Evolutionary conservation across 129 eudicot species (phyloP).

Genomic region (Lactuca sativa): DNA sequence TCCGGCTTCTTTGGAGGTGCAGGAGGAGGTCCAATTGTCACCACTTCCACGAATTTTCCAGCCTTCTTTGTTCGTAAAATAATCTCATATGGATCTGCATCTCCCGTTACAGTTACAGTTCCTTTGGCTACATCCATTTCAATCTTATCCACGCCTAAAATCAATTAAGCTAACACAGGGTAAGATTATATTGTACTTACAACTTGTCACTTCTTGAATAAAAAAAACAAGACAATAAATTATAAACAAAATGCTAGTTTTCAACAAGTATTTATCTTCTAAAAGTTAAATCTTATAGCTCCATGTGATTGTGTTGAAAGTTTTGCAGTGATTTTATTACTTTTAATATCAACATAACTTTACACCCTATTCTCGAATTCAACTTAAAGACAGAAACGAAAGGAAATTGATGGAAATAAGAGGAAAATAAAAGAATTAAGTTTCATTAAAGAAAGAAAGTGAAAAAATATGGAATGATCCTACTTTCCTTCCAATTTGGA

Average conservation of each 20-base stretch:
- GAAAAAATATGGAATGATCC: too few species aligned
- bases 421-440: too few species aligned
- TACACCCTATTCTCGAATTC: too few species aligned
- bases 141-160: slow-evolving; percentile 62
- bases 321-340: background rate
- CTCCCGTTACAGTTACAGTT: slow-evolving; percentile 55
- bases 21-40: slow-evolving; percentile 72
- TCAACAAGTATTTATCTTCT: background rate
- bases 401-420: too few species aligned
- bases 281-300: background rate
- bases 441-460: too few species aligned
- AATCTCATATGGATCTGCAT: slow-evolving; percentile 68
- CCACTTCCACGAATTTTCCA: slow-evolving; percentile 50
- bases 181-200: too few species aligned
- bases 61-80: slow-evolving; percentile 49
- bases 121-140: slow-evolving; percentile 69
- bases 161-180: background rate
- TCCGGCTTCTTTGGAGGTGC: slow-evolving; percentile 58
- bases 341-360: background rate
- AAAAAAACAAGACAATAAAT: background rate
- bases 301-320: background rate
- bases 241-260: background rate
- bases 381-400: too few species aligned
- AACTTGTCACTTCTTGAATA: background rate
- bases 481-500: too few species aligned